Percentiles rank a stretch among this genome's conserved stretches.
Conservation (phyloP, 345 rosid species). For the Pistacia vera region DNA sequence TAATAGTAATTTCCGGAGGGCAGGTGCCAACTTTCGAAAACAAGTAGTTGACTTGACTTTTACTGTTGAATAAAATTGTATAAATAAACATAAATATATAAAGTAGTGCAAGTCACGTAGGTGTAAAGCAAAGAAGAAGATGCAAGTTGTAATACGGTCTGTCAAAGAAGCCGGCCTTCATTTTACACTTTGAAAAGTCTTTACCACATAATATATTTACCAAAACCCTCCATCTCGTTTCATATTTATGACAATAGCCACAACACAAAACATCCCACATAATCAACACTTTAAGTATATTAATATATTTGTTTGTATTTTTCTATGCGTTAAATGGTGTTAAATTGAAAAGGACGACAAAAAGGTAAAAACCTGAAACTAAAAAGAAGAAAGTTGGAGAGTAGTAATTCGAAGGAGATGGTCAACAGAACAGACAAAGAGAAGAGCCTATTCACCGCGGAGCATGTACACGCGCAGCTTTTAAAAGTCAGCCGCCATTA, state of each 20-base stretch:
- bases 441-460: constrained; percentile 4
- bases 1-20: not conserved
- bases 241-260: too few relatives aligned
- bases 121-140: not conserved
- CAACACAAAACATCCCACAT: too few relatives aligned
- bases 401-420: too few relatives aligned
- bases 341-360: constrained; percentile 4
- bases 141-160: not conserved
- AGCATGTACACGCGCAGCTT: constrained; percentile 17
- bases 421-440: too few relatives aligned
- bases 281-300: too few relatives aligned
- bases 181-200: not conserved
- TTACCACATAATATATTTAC: not conserved
- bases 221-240: too few relatives aligned
- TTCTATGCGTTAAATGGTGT: too few relatives aligned
- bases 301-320: too few relatives aligned
- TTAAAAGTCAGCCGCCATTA: constrained; percentile 53
- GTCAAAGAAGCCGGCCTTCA: constrained; percentile 7
- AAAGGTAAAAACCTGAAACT: not conserved
- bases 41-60: not conserved
- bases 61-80: too few relatives aligned
- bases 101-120: constrained; percentile 7
- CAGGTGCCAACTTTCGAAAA: not conserved
- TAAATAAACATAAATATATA: not conserved
- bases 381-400: too few relatives aligned